Percentiles rank a stretch among this genome's conserved stretches.
Conservation (phyloP, 768 basidiomycete species). For the Tremella mesenterica region DNA sequence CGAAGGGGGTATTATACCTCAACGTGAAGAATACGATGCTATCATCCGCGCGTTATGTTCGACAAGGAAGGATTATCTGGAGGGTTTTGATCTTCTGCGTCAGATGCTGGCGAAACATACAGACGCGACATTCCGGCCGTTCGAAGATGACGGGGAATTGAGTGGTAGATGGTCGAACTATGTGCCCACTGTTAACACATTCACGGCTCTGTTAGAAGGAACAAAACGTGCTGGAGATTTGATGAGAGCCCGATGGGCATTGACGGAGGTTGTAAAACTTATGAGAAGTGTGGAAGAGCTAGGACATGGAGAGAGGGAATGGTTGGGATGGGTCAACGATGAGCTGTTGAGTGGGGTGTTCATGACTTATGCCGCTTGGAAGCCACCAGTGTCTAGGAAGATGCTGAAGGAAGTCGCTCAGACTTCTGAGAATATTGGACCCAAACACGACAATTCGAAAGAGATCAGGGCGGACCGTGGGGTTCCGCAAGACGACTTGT, state of each 20-base stretch:
- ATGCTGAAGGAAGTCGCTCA: slow-evolving; percentile 41
- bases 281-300: slow-evolving; percentile 10
- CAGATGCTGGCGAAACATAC: slow-evolving; percentile 76
- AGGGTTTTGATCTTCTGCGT: slow-evolving; percentile 72
- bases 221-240: slow-evolving; percentile 81
- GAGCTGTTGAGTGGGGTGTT: slow-evolving; percentile 74
- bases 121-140: slow-evolving; percentile 49
- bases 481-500: neutral
- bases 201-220: slow-evolving; percentile 77
- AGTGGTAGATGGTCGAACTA: slow-evolving; percentile 44
- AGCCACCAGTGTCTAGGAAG: slow-evolving; percentile 57
- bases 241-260: slow-evolving; percentile 72
- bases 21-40: slow-evolving; percentile 65
- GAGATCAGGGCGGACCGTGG: too few relatives aligned
- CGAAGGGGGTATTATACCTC: slow-evolving; percentile 53
- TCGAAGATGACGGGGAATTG: slow-evolving; percentile 21
- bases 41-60: slow-evolving; percentile 68
- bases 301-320: too few relatives aligned
- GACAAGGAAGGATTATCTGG: slow-evolving; percentile 57
- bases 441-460: neutral
- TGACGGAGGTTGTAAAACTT: slow-evolving; percentile 66
- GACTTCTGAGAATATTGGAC: neutral
- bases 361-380: slow-evolving; percentile 75
- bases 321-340: slow-evolving; percentile 48
- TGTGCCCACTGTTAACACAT: slow-evolving; percentile 59